Conservation (phyloP, 2,329 filamentous ascomycete species). For the Blumeriella jaapii region DNA sequence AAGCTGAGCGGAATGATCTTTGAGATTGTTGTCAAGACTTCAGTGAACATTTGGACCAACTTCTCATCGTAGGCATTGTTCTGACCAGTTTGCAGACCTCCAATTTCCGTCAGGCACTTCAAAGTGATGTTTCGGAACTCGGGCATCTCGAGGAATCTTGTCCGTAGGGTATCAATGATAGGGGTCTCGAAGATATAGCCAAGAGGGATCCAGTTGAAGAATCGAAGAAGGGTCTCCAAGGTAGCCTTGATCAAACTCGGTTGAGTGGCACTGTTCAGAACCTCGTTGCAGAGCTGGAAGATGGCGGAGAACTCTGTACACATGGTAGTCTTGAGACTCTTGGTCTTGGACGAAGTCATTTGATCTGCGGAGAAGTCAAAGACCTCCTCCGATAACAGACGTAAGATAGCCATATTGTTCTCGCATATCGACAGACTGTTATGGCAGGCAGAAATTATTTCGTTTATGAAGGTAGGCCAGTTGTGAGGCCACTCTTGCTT, state of each 20-base stretch:
- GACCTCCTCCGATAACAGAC: slow-evolving; percentile 91
- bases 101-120: slow-evolving; percentile 95
- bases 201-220: slow-evolving; percentile 97
- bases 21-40: slow-evolving; percentile 83
- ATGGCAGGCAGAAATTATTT: slow-evolving; percentile 94
- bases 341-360: slow-evolving; percentile 97
- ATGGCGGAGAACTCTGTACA: slow-evolving; percentile 97
- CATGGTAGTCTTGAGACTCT: slow-evolving; percentile 97
- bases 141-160: slow-evolving; percentile 80
- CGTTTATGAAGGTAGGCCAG: slow-evolving; percentile 99
- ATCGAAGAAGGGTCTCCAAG: slow-evolving; percentile 85
- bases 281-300: slow-evolving; percentile 94
- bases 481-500: slow-evolving; percentile 99
- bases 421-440: slow-evolving; percentile 95
- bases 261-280: slow-evolving; percentile 81
- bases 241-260: slow-evolving; percentile 90
- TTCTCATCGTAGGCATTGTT: slow-evolving; percentile 81
- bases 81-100: slow-evolving; percentile 74
- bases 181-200: slow-evolving; percentile 98
- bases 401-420: slow-evolving; percentile 98
- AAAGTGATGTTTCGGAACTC: slow-evolving; percentile 96
- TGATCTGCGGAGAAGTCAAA: slow-evolving; percentile 98
- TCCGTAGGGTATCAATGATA: slow-evolving; percentile 87
- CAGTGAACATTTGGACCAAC: slow-evolving; percentile 96
- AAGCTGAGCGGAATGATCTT: slow-evolving; percentile 85